Percentiles rank a stretch among this genome's conserved stretches.
These are phyloP conservation scores for Penicillium olsonii DNA, from an alignment of 2,329 filamentous ascomycete species.

Conservation along the genomic window DNA sequence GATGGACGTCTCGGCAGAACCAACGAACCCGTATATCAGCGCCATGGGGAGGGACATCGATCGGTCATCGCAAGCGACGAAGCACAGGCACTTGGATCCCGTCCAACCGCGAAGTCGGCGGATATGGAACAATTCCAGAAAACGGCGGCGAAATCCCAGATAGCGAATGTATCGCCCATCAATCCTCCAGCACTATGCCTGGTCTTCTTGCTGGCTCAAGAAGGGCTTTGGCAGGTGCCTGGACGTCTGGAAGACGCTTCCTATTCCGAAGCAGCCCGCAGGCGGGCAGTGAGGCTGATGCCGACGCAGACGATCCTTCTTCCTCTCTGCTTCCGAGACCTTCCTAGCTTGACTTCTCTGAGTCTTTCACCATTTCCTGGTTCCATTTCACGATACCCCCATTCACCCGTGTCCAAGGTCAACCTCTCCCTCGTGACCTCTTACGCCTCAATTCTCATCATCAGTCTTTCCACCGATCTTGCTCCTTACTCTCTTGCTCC, in stretches of 20 bases:
- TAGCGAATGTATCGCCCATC: background rate
- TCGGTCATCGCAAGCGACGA: conserved; percentile 22
- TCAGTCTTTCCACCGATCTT: background rate
- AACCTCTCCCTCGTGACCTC: background rate
- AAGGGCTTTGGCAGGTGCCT: conserved; percentile 25
- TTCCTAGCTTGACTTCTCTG: background rate
- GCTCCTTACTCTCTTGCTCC: background rate
- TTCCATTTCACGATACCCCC: background rate
- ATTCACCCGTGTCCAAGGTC: background rate
- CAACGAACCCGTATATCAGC: conserved; percentile 29
- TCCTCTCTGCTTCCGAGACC: conserved; percentile 17
- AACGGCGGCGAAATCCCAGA: conserved; percentile 9
- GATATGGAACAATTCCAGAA: conserved; percentile 31
- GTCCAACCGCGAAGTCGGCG: conserved; percentile 18
- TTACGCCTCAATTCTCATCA: background rate
- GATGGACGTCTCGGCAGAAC: conserved; percentile 25
- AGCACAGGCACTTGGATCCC: conserved; percentile 23
- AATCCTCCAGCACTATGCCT: background rate
- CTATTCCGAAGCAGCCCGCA: conserved; percentile 26
- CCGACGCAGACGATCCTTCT: conserved; percentile 8
- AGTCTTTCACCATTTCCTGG: conserved; percentile 8
- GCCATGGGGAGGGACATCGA: conserved; percentile 21
- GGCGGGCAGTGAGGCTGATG: conserved; percentile 15
- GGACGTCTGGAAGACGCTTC: conserved; percentile 28
- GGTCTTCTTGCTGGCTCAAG: conserved; percentile 31